A percentile compares a stretch with the other conserved stretches of the same genome.
Conservation (phyloP, 768 basidiomycete genomes). For the Stropharia rugosoannulata region DNA sequence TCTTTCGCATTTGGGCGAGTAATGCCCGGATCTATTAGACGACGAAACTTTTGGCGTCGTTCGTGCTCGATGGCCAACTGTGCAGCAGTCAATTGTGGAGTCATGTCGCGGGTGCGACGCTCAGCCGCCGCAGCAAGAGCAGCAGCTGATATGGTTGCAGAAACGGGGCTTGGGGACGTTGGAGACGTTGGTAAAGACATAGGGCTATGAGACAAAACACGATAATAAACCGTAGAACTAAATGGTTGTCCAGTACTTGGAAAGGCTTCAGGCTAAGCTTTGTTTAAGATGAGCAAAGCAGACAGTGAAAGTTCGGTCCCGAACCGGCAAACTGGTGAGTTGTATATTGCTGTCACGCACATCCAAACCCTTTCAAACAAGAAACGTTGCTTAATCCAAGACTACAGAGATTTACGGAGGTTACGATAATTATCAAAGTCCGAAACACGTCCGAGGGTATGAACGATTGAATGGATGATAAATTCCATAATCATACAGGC, state of each 20-base stretch:
- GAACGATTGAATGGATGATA: background rate
- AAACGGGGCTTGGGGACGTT: background rate
- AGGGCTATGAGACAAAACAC: background rate
- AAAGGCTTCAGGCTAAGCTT: no score
- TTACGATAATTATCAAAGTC: background rate
- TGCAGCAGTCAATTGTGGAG: constrained; percentile 33
- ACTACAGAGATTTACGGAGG: no score
- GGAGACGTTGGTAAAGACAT: constrained; percentile 7
- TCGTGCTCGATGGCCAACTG: constrained; percentile 56
- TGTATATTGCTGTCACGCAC: no score
- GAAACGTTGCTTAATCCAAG: no score
- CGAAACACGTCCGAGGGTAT: background rate
- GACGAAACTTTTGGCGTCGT: constrained; percentile 67
- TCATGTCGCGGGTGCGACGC: constrained; percentile 34
- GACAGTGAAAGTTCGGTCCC: no score
- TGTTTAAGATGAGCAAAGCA: no score
- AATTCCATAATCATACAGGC: background rate
- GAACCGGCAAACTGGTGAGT: no score
- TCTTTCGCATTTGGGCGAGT: constrained; percentile 65
- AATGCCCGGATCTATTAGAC: constrained; percentile 80
- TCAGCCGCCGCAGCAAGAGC: constrained; percentile 45
- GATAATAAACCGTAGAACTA: background rate
- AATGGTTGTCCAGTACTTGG: no score
- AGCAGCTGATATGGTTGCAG: constrained; percentile 27
- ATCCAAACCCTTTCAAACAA: no score